Conservation (phyloP, 2,329 filamentous ascomycete genomes). For the Atkinsonella hypoxylon region DNA sequence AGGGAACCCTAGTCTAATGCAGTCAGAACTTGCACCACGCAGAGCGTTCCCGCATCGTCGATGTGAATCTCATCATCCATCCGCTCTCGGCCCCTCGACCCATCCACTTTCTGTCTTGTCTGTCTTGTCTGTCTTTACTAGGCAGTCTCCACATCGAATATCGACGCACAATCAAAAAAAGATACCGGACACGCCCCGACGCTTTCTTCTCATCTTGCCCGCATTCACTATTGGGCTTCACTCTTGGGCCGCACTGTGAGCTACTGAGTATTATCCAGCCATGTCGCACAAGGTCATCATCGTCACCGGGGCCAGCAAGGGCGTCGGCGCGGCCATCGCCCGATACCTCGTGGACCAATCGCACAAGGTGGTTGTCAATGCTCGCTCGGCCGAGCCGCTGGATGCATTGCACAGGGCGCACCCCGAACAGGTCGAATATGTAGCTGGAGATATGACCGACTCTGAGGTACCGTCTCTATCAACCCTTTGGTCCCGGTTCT, state of each 20-base stretch:
- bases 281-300: conserved; percentile 52
- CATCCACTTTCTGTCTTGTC: conserved; percentile 36
- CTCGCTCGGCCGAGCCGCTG: conserved; percentile 38
- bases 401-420: conserved; percentile 38
- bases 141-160: conserved; percentile 54
- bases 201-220: too few relatives aligned
- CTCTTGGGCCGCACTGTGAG: too few relatives aligned
- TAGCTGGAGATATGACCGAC: conserved; percentile 43
- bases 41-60: too few relatives aligned
- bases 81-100: too few relatives aligned
- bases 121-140: too few relatives aligned
- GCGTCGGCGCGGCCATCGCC: conserved; percentile 46
- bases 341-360: conserved; percentile 36
- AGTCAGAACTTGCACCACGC: too few relatives aligned
- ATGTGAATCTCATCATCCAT: too few relatives aligned
- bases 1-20: too few relatives aligned
- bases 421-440: conserved; percentile 40
- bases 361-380: conserved; percentile 48
- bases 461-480: conserved; percentile 26
- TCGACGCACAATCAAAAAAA: too few relatives aligned
- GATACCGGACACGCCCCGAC: too few relatives aligned
- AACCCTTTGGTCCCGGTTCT: neutral
- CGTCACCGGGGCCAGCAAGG: conserved; percentile 53
- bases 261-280: too few relatives aligned
- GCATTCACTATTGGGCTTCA: too few relatives aligned